Evolutionary conservation across 1,139 yeast species (phyloP), one percentile per base, ranked within the genome.

Genomic region (Taphrina sp.): DNA sequence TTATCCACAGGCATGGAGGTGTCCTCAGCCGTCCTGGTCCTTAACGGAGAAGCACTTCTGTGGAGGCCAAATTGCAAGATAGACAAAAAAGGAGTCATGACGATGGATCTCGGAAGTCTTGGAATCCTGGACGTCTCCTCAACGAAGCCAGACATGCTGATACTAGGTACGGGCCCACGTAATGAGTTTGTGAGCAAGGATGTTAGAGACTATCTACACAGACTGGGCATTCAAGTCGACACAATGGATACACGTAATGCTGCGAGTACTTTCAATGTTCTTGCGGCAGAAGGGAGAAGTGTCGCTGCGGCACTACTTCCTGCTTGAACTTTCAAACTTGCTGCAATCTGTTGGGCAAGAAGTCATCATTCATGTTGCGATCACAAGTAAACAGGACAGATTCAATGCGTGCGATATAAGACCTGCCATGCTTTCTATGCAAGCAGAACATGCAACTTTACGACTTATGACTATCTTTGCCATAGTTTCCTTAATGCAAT

Each of bases 221-320:
- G 31, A 8, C 35, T 52, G 16, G 56, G 56, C 2, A 52, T 52
- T 8, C 42, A 34, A n/a, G 49, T 52, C 22, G 56, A 52, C 23
- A 43, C 49, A 19, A 52, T 52, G 56, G 56, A 52, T 33, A 42
- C 56, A 2, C 42, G 56, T 3, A 52, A 52, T 20, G 56, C 56
- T 8, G 56, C 56, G 17, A 52, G 56, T 16, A 52, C 56, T 17
- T 52, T 52, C 28, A 52, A 52, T 22, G 49, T 52, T 12, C 49
- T 52, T 5, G 49, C 49, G 23, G 56, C 56, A 17, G 56, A 52
- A 28, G 56, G 56, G 4, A 33, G 56, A 12, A 39, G 42, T 19
- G 49, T 52, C 28, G 56, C 56, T 16, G 38, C 20, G 12, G 56
- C 49, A 7, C 49, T 52, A 10, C 33, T 52, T 22, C 47, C 49